Conservation (phyloP, 225 moss, liverwort and hornwort species). For the Sphagnum tenellum region DNA sequence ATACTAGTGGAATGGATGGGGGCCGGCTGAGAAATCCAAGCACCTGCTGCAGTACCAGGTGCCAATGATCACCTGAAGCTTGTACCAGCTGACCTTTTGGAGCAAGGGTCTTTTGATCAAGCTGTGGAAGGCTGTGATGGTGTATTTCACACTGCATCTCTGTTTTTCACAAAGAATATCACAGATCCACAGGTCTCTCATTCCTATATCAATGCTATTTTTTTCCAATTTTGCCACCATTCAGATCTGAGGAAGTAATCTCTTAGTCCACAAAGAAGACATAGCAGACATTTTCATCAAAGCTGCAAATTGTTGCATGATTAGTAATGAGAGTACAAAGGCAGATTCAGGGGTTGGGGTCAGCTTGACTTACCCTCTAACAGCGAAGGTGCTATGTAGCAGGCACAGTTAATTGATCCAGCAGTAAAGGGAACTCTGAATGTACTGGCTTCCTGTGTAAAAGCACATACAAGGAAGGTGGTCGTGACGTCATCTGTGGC, state of each 20-base stretch:
- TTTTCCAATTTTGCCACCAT: background rate
- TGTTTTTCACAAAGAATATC: slow-evolving; percentile 14
- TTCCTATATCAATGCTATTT: background rate
- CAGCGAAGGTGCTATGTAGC: background rate
- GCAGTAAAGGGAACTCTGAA: slow-evolving; percentile 48
- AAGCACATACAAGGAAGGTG: slow-evolving; percentile 31
- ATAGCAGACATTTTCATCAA: too few relatives aligned
- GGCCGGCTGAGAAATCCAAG: slow-evolving; percentile 11
- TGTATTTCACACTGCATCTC: slow-evolving; percentile 48
- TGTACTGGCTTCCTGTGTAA: slow-evolving; percentile 28
- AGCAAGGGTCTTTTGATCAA: slow-evolving; percentile 12
- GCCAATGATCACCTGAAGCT: slow-evolving; percentile 39
- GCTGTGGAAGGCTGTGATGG: slow-evolving; percentile 35
- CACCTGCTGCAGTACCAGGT: slow-evolving; percentile 25
- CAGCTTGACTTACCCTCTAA: too few relatives aligned
- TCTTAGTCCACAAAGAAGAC: too few relatives aligned
- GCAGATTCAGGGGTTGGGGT: background rate
- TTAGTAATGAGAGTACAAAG: background rate
- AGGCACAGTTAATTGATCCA: slow-evolving; percentile 42
- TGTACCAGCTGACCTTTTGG: slow-evolving; percentile 23
- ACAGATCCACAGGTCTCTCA: slow-evolving; percentile 30
- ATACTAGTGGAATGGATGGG: slow-evolving; percentile 1
- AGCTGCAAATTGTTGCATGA: background rate
- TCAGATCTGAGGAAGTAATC: too few relatives aligned
- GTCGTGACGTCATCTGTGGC: slow-evolving; percentile 43